Evolutionary conservation across 495 filamentous ascomycete species (phyloP), one percentile per base, ranked within the genome.

Genomic region (Talaromyces ruber): DNA sequence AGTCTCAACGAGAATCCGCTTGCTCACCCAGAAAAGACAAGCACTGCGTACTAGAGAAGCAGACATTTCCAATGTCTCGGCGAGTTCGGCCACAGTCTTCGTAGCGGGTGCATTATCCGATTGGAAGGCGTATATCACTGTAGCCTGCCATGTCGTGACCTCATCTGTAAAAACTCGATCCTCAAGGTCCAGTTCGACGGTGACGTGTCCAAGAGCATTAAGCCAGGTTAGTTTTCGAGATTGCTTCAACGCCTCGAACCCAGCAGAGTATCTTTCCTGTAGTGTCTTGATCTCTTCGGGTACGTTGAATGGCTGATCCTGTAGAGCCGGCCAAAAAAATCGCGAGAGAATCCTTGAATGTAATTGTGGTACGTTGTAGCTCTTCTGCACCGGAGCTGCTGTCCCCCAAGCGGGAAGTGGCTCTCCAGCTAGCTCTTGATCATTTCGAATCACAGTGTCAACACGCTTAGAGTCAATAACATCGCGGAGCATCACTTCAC

Each of bases 401-500:
- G 28, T 25, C 39, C 12, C 39, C 62, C 14, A 66, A 59, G 25
- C 34, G 22, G 43, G 67, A 64, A 18, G 58, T 51, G 18, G 64
- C 63, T 45, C 63, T 62, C 22, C 68, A 68, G 50, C 64, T 63
- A 69, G 69, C 53, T 65, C 74, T 75, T 76, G 69, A 29, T 81
- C 81, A 32, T 78, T 80, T 16, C 84, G 73, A 30, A 96, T 89
- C 26, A 78, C 71, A 26, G 74, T 67, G 67, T 96, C 86, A 54
- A 94, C 82, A 52, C 85, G 82, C 52, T 82, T 80, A 12, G 92
- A 97, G 67, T 97, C 92, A 54, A 87, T 81, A n/a, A 98, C 87
- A 74, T 99, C 94, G 53, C 86, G 88, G 28, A 98, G 82, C 94
- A 99, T 99, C 62, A 99, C 94, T 67, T 98, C 92, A 74, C 91